Conservation (phyloP, 441 rosid species). For the Adansonia rubrostipa region DNA sequence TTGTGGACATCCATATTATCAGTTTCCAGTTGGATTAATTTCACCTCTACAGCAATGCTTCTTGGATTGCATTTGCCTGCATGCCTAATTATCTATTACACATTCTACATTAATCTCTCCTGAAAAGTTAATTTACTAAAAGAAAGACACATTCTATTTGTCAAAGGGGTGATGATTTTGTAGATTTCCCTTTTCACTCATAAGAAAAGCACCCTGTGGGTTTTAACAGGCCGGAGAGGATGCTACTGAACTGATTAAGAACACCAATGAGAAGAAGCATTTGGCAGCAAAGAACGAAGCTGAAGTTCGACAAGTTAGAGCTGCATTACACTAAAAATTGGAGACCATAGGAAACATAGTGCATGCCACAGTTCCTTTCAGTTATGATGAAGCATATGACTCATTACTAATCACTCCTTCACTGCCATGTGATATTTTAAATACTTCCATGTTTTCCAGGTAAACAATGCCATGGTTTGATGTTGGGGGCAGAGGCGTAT, state of each 20-base stretch:
- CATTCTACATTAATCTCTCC: too few species aligned
- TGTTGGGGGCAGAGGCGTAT: constrained; percentile 49
- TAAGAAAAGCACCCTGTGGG: neutral
- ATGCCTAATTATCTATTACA: too few species aligned
- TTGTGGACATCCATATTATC: too few species aligned
- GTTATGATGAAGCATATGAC: too few species aligned
- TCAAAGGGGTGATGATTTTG: too few species aligned
- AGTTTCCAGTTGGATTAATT: too few species aligned
- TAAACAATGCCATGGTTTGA: constrained; percentile 46
- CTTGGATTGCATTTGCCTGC: too few species aligned
- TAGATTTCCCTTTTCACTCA: neutral
- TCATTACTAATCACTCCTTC: constrained; percentile 48
- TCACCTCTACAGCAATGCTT: too few species aligned
- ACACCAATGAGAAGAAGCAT: constrained; percentile 43
- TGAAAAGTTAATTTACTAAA: too few species aligned
- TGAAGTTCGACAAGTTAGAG: constrained; percentile 48
- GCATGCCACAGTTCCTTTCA: too few species aligned
- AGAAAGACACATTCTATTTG: too few species aligned
- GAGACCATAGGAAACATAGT: constrained; percentile 18
- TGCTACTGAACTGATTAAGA: constrained; percentile 46
- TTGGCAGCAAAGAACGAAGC: constrained; percentile 41
- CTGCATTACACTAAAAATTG: constrained; percentile 42
- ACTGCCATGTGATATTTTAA: constrained; percentile 38
- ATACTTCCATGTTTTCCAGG: constrained; percentile 52
- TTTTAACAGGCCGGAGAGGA: constrained; percentile 43